These are phyloP conservation scores for Xanthoparmelia taractica DNA, from an alignment of 495 filamentous ascomycete genomes.

Conservation along the genomic window DNA sequence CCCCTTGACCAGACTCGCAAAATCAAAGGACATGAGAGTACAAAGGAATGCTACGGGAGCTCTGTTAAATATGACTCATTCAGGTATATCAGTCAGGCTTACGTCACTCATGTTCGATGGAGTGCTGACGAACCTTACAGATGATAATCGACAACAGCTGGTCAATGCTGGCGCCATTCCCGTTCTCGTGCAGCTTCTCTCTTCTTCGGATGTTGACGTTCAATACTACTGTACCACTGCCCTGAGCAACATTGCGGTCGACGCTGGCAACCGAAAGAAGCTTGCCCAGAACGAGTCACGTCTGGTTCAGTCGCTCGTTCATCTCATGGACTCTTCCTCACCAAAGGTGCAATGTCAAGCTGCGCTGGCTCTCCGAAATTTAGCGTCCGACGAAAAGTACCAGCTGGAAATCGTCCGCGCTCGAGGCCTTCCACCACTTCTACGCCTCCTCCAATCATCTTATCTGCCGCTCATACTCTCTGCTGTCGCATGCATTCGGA, in stretches of 20 bases:
- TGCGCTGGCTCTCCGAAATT: slow-evolving; percentile 84
- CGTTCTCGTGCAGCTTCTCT: slow-evolving; percentile 87
- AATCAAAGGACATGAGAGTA: slow-evolving; percentile 97
- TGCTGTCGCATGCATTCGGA: slow-evolving; percentile 94
- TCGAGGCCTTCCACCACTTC: slow-evolving; percentile 71
- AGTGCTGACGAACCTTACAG: slow-evolving; percentile 37
- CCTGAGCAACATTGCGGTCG: slow-evolving; percentile 96
- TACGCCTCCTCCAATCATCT: slow-evolving; percentile 84
- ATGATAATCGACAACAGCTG: slow-evolving; percentile 94
- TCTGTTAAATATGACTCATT: slow-evolving; percentile 98
- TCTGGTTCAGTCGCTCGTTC: slow-evolving; percentile 85
- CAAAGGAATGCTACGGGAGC: slow-evolving; percentile 96
- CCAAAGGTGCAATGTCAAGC: slow-evolving; percentile 98
- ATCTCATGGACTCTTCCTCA: slow-evolving; percentile 93
- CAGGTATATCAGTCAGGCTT: slow-evolving; percentile 52
- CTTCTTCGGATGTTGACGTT: slow-evolving; percentile 87
- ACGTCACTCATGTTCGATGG: slow-evolving; percentile 1
- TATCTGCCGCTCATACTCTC: slow-evolving; percentile 95
- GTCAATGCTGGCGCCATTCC: slow-evolving; percentile 95
- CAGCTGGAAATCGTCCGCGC: slow-evolving; percentile 94
- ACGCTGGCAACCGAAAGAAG: slow-evolving; percentile 79
- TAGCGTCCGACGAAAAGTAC: slow-evolving; percentile 97
- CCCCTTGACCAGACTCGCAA: slow-evolving; percentile 83
- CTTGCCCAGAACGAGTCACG: slow-evolving; percentile 82
- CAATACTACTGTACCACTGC: slow-evolving; percentile 99